These are phyloP conservation scores for Cunninghamia lanceolata DNA, from an alignment of 75 land plant species.

Conservation along the genomic window DNA sequence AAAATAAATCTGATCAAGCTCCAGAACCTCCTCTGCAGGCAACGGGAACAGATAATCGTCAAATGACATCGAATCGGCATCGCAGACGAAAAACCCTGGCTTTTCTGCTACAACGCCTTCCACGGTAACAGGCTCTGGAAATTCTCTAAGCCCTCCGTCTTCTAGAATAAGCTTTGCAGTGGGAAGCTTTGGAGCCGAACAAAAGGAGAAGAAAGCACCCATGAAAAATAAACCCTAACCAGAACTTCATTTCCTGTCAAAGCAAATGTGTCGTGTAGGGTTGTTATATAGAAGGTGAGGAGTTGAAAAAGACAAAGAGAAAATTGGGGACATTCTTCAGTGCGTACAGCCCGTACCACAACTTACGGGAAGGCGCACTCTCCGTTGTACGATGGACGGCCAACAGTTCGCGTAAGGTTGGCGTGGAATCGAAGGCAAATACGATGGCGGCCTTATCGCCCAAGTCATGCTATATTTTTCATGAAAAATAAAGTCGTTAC, in stretches of 20 bases:
- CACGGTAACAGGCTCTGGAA: slow-evolving; percentile 7
- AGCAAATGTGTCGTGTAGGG: not conserved
- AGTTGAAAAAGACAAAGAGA: too few relatives aligned
- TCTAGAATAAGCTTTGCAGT: slow-evolving; percentile 15
- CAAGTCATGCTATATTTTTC: too few relatives aligned
- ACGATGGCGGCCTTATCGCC: too few relatives aligned
- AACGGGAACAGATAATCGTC: slow-evolving; percentile 7
- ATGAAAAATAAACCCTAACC: not conserved
- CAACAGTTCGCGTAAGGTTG: too few relatives aligned
- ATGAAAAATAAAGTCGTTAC: too few relatives aligned
- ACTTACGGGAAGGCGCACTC: not conserved
- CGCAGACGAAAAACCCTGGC: slow-evolving; percentile 20
- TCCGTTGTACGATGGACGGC: not conserved
- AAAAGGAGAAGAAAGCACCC: not conserved
- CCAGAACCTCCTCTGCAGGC: slow-evolving; percentile 17
- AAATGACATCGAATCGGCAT: slow-evolving; percentile 22
- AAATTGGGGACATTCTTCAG: too few relatives aligned
- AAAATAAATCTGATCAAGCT: slow-evolving; percentile 29
- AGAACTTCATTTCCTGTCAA: too few relatives aligned
- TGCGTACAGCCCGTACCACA: not conserved
- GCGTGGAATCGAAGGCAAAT: too few relatives aligned
- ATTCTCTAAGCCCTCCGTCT: slow-evolving; percentile 30
- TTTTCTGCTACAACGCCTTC: not conserved
- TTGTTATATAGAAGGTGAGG: too few relatives aligned
- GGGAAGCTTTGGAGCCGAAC: not conserved